These are phyloP conservation scores for Areca catechu DNA, from an alignment of 176 grass and related monocot species.

Conservation along the genomic window DNA sequence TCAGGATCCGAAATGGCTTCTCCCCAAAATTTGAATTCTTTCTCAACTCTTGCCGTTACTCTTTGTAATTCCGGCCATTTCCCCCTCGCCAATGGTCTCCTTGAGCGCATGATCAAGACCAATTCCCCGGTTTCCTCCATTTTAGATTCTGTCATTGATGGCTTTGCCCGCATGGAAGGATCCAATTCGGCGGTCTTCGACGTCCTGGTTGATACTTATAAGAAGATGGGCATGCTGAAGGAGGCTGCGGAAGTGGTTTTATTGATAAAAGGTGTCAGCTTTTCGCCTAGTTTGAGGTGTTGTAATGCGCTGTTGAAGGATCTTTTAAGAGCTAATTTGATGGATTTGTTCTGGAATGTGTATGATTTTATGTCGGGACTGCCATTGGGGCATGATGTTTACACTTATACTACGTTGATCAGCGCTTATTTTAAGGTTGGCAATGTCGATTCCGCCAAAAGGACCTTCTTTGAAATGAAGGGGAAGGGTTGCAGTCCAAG, in stretches of 20 bases:
- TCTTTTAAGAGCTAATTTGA: slow-evolving; percentile 37
- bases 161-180: slow-evolving; percentile 6
- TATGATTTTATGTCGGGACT: slow-evolving; percentile 26
- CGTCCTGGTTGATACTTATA: slow-evolving; percentile 59
- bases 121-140: slow-evolving; percentile 25
- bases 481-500: slow-evolving; percentile 35
- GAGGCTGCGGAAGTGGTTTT: slow-evolving; percentile 33
- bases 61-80: slow-evolving; percentile 32
- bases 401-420: slow-evolving; percentile 56
- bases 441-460: slow-evolving; percentile 39
- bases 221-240: slow-evolving; percentile 36
- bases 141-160: slow-evolving; percentile 23
- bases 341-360: slow-evolving; percentile 69
- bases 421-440: slow-evolving; percentile 40
- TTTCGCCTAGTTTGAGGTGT: slow-evolving; percentile 49
- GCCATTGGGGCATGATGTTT: slow-evolving; percentile 29
- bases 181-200: slow-evolving; percentile 32
- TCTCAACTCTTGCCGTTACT: slow-evolving; percentile 14
- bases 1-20: slow-evolving; percentile 5
- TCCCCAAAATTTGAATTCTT: too few species aligned
- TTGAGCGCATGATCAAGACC: slow-evolving; percentile 44
- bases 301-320: slow-evolving; percentile 66
- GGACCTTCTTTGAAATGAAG: slow-evolving; percentile 50
- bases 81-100: slow-evolving; percentile 31
- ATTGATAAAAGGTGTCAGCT: slow-evolving; percentile 30